phyloP scores from a whole-genome alignment of 352 stramenopile species.

The Blastocystis sp. region DNA sequence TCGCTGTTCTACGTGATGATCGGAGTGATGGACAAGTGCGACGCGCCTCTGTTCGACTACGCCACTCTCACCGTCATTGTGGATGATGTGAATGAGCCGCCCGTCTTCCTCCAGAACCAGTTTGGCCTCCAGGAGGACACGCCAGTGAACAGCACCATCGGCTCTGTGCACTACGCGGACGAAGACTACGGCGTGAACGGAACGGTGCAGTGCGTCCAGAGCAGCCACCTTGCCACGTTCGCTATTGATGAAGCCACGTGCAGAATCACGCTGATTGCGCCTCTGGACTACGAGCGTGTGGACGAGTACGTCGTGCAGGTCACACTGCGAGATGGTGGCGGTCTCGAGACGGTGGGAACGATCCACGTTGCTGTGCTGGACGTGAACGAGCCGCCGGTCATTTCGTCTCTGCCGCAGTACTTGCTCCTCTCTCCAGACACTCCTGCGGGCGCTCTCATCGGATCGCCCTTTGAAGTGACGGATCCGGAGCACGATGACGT shows the following conservation, averaged over 20 bases:
- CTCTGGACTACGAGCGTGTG: background rate
- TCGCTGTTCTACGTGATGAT: background rate
- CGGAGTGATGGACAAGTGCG: background rate
- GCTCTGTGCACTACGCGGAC: background rate
- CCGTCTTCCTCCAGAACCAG: background rate
- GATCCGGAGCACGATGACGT: conserved; percentile 25
- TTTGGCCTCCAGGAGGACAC: background rate
- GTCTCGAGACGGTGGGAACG: background rate
- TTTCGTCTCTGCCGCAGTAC: background rate
- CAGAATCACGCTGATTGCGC: background rate
- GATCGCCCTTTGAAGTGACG: background rate
- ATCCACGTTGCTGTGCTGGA: conserved; percentile 31
- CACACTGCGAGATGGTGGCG: background rate
- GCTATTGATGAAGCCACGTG: background rate
- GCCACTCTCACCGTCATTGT: background rate
- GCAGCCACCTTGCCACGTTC: background rate
- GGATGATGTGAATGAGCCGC: conserved; percentile 42
- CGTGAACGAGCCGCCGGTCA: conserved; percentile 34
- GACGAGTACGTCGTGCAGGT: background rate
- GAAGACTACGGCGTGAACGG: conserved; percentile 8
- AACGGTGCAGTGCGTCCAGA: conserved; percentile 2
- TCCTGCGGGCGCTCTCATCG: background rate
- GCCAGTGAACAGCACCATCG: background rate
- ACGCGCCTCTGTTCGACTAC: background rate
- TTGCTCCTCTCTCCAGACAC: background rate